Evolutionary conservation across 768 basidiomycete species (phyloP), one percentile per base, ranked within the genome.

Genomic region (Melanogaster broomeanus): DNA sequence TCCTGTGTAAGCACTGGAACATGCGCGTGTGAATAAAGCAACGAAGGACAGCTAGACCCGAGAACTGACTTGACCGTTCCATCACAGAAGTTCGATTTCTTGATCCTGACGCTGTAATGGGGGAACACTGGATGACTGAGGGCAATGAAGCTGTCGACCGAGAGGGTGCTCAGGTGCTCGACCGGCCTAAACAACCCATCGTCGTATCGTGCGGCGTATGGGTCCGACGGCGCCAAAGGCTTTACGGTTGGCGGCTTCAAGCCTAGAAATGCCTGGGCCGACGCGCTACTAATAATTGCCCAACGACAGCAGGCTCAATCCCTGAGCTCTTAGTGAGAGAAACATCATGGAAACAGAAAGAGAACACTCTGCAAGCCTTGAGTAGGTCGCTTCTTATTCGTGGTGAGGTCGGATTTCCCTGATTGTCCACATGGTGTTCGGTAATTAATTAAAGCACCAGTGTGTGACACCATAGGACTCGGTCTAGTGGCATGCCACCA

Each of bases 1-100:
- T 10, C 85, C 85, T 0, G 84, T 84, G 61, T 82, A 87, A 1
- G 77, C 69, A 18, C 81, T 84, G 28, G 25, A 33, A 24, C 9
- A 38, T n/a, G n/a, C 50, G 41, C 3, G 6, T 53, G 24, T 52
- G 21, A 4, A 44, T 22, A 22, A 21, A 12, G 9, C 6, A 27
- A n/a, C 35, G 39, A 21, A n/a, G 25, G 11, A 41, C 19, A 3
- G 22, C 15, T 25, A 34, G 19, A 42, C 12, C 19, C 18, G 15
- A 25, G 3, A 27, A 49, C 68, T 35, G 8, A 76, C 74, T 68
- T 69, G 37, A 71, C 73, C 1, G 72, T 74, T n/a, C 42, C 57
- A 42, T 77, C 74, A 51, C 75, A 77, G 56, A 76, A 74, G 33
- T 58, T 28, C 0, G 64, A 52, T 49, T 70, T 70, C 59, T 76